phyloP scores from a whole-genome alignment of 352 stramenopile genomes.

The Phytophthora citricola region DNA sequence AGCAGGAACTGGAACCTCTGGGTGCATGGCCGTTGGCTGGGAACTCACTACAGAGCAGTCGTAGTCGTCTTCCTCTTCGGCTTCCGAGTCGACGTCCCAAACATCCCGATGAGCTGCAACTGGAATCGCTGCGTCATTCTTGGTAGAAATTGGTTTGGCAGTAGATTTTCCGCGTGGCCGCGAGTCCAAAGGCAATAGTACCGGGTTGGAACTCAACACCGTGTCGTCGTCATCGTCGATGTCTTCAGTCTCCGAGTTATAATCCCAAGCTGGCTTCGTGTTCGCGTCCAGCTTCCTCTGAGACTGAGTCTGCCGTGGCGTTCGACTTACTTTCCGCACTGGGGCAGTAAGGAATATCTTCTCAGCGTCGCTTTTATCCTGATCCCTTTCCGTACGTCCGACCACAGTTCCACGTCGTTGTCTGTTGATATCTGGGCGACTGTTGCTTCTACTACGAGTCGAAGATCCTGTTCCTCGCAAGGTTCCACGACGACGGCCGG shows the following conservation, averaged over 20 bases:
- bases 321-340: slow-evolving; percentile 10
- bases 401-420: slow-evolving; percentile 13
- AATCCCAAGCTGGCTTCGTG: slow-evolving; percentile 19
- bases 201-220: slow-evolving; percentile 9
- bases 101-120: slow-evolving; percentile 16
- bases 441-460: slow-evolving; percentile 24
- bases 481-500: slow-evolving; percentile 16
- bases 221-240: slow-evolving; percentile 13
- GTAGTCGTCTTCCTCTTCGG: slow-evolving; percentile 23
- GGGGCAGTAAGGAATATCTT: slow-evolving; percentile 20
- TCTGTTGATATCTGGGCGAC: slow-evolving; percentile 10
- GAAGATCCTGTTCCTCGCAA: slow-evolving; percentile 5
- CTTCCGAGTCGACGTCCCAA: slow-evolving; percentile 34
- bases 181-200: slow-evolving; percentile 13
- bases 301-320: slow-evolving; percentile 7
- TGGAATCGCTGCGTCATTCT: slow-evolving; percentile 4
- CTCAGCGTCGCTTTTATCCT: slow-evolving; percentile 7
- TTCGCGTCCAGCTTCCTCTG: slow-evolving; percentile 27
- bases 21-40: slow-evolving; percentile 9
- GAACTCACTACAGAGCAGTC: slow-evolving; percentile 22
- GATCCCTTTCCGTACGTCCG: slow-evolving; percentile 4
- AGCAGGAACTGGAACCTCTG: slow-evolving; percentile 8
- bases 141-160: slow-evolving; percentile 2
- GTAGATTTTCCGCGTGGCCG: slow-evolving; percentile 7
- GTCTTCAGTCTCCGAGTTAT: slow-evolving; percentile 32